phyloP scores from a whole-genome alignment of 805 yeast species.

The Nakazawaea wickerhamii region DNA sequence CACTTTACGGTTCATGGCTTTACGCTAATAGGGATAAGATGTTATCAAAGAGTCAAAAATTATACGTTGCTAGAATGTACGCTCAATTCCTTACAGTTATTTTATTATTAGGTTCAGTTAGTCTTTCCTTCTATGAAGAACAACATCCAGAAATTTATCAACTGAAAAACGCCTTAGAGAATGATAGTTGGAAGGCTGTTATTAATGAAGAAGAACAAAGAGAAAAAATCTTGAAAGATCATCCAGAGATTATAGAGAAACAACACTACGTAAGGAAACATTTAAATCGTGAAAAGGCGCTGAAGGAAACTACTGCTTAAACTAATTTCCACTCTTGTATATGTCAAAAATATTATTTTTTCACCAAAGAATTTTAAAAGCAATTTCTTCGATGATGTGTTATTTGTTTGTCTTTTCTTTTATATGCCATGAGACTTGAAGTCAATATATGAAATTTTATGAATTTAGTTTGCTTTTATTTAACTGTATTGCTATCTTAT shows the following conservation, averaged over 20 bases:
- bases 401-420: no score
- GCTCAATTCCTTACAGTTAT: slow-evolving; percentile 80
- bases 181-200: slow-evolving; percentile 43
- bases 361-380: not conserved
- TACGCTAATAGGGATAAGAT: slow-evolving; percentile 66
- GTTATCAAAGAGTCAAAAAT: slow-evolving; percentile 72
- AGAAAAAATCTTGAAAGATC: slow-evolving; percentile 10
- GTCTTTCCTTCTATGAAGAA: slow-evolving; percentile 59
- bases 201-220: slow-evolving; percentile 35
- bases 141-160: slow-evolving; percentile 34
- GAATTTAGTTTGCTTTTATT: no score
- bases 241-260: slow-evolving; percentile 10
- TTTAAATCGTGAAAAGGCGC: not conserved
- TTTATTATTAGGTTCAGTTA: slow-evolving; percentile 63
- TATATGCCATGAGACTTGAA: no score
- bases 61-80: slow-evolving; percentile 86
- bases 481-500: no score
- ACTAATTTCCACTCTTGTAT: no score
- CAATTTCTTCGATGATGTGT: no score
- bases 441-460: no score
- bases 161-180: slow-evolving; percentile 27
- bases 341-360: no score
- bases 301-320: not conserved
- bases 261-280: slow-evolving; percentile 12
- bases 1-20: slow-evolving; percentile 76